Evolutionary conservation across 2,329 filamentous ascomycete genomes (phyloP).

Genomic region (Botrytis deweyae): DNA sequence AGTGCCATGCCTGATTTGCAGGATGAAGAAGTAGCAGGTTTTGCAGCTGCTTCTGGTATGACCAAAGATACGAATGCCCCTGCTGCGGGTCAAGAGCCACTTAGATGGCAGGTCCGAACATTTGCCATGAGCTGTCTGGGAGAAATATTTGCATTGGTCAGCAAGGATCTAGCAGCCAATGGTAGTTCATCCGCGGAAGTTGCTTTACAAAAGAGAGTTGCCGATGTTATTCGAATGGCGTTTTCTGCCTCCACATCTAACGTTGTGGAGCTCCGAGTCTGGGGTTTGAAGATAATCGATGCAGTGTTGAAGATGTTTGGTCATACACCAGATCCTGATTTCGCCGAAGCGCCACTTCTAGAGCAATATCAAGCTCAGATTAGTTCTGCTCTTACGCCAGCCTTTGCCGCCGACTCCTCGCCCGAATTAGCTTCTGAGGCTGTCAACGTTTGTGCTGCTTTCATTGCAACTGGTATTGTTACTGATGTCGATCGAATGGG

Average conservation of each 20-base stretch:
- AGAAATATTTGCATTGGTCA: slow-evolving; percentile 76
- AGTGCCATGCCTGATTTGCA: slow-evolving; percentile 72
- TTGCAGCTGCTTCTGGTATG: slow-evolving; percentile 69
- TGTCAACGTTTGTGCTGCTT: slow-evolving; percentile 96
- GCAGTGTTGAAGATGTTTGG: slow-evolving; percentile 95
- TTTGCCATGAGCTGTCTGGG: slow-evolving; percentile 89
- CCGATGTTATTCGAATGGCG: slow-evolving; percentile 92
- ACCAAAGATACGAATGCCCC: slow-evolving; percentile 55
- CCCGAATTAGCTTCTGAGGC: slow-evolving; percentile 94
- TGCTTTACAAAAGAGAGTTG: slow-evolving; percentile 78
- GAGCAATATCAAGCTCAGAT: slow-evolving; percentile 99
- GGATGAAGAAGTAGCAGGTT: slow-evolving; percentile 95
- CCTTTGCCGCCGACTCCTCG: slow-evolving; percentile 93
- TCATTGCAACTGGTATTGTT: slow-evolving; percentile 95
- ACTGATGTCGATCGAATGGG: slow-evolving; percentile 99
- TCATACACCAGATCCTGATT: slow-evolving; percentile 91
- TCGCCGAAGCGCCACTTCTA: slow-evolving; percentile 91
- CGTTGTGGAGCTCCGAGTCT: slow-evolving; percentile 84
- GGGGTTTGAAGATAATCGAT: slow-evolving; percentile 91
- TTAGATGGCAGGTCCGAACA: slow-evolving; percentile 93
- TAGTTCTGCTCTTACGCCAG: slow-evolving; percentile 90
- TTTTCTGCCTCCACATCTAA: slow-evolving; percentile 96
- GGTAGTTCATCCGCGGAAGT: slow-evolving; percentile 75
- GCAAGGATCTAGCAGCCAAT: slow-evolving; percentile 74
- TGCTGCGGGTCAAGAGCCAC: slow-evolving; percentile 72